Conservation (phyloP, 441 rosid genomes). For the Aquilaria agallochum region DNA sequence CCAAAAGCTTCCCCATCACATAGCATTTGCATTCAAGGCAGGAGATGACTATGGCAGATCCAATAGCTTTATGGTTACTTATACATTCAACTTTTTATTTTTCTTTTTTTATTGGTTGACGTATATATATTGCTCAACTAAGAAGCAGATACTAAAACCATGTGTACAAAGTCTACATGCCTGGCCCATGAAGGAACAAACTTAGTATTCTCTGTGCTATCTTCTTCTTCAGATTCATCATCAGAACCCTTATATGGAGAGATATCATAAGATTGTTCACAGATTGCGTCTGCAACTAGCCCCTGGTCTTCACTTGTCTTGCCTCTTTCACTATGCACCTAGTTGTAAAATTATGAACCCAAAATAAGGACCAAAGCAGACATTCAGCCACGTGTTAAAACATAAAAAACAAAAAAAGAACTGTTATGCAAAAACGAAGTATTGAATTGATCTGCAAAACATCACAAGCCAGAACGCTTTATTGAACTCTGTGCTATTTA, state of each 20-base stretch:
- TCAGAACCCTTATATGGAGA: slow-evolving; percentile 95
- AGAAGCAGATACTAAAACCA: not conserved
- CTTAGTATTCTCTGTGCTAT: slow-evolving; percentile 41
- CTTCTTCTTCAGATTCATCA: slow-evolving; percentile 77
- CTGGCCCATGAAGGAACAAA: slow-evolving; percentile 89
- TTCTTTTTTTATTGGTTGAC: too few relatives aligned
- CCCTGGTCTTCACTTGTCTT: slow-evolving; percentile 22
- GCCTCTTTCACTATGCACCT: slow-evolving; percentile 37
- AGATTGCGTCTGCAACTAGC: slow-evolving; percentile 14
- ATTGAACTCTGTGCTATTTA: too few relatives aligned
- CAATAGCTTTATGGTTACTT: not conserved
- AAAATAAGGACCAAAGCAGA: not conserved
- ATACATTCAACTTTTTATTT: too few relatives aligned
- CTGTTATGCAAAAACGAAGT: not conserved
- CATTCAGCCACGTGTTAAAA: too few relatives aligned
- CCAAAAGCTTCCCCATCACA: too few relatives aligned
- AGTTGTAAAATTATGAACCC: not conserved
- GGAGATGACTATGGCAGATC: too few relatives aligned
- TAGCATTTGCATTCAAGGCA: too few relatives aligned
- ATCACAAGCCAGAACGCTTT: too few relatives aligned
- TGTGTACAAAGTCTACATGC: slow-evolving; percentile 30
- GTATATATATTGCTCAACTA: too few relatives aligned
- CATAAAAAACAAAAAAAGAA: not conserved
- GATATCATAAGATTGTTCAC: slow-evolving; percentile 74
- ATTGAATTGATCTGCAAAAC: too few relatives aligned